phyloP scores from a whole-genome alignment of 345 rosid genomes.

The Isatis tinctoria region DNA sequence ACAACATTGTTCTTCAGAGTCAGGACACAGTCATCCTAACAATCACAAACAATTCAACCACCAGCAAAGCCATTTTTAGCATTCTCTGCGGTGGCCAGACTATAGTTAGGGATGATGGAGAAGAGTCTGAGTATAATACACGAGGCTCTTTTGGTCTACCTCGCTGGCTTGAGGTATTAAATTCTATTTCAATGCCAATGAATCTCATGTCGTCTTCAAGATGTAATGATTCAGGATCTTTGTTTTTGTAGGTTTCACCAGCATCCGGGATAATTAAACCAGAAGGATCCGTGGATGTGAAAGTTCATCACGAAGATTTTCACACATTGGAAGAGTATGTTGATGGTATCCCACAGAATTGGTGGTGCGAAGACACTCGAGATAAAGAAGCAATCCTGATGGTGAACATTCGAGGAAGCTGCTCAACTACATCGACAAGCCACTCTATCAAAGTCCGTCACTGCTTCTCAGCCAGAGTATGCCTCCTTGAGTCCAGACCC shows the following conservation, averaged over 20 bases:
- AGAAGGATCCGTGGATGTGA: slow-evolving; percentile 50
- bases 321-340: slow-evolving; percentile 65
- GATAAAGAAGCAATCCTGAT: slow-evolving; percentile 73
- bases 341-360: slow-evolving; percentile 83
- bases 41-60: slow-evolving; percentile 58
- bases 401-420: slow-evolving; percentile 55
- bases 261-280: slow-evolving; percentile 72
- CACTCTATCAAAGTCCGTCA: slow-evolving; percentile 61
- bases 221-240: not conserved
- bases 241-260: slow-evolving; percentile 53
- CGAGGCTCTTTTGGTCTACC: slow-evolving; percentile 81
- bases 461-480: slow-evolving; percentile 56
- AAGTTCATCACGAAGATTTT: slow-evolving; percentile 77
- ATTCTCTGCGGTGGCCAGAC: slow-evolving; percentile 61
- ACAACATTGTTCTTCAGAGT: slow-evolving; percentile 64
- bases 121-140: slow-evolving; percentile 43
- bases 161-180: slow-evolving; percentile 92
- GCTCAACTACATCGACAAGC: slow-evolving; percentile 46
- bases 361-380: slow-evolving; percentile 91
- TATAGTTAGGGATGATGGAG: slow-evolving; percentile 52
- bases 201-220: not conserved
- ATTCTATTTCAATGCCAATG: not conserved
- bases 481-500: slow-evolving; percentile 28
- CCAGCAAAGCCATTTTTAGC: slow-evolving; percentile 52
- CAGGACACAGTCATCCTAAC: slow-evolving; percentile 65